Conservation (phyloP, 148 eudicot species). For the Rheum nobile region DNA sequence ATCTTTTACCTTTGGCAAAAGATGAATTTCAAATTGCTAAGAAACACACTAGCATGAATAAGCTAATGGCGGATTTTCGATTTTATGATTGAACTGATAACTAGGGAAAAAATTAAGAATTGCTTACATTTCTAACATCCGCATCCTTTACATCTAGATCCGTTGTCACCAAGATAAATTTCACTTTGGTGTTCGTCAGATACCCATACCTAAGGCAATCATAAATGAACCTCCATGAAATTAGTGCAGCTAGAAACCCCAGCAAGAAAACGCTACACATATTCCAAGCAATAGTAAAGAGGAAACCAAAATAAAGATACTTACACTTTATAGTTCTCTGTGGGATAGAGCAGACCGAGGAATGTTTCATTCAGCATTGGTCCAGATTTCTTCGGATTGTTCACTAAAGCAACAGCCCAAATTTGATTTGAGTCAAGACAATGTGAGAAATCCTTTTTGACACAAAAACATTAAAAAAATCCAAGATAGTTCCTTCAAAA, state of each 20-base stretch:
- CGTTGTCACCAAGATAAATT: constrained; percentile 88
- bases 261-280: background rate
- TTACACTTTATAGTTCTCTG: constrained; percentile 97
- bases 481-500: background rate
- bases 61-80: background rate
- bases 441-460: background rate
- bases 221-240: background rate
- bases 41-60: background rate
- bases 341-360: constrained; percentile 85
- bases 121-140: constrained; percentile 90
- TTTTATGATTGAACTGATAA: background rate
- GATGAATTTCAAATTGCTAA: background rate
- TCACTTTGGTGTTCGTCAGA: constrained; percentile 91
- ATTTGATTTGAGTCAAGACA: background rate
- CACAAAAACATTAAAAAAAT: background rate
- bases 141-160: constrained; percentile 91
- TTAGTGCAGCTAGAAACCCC: background rate
- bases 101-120: background rate
- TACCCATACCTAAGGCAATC: constrained; percentile 65
- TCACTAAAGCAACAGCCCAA: constrained; percentile 31
- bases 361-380: constrained; percentile 89
- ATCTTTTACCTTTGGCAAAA: background rate
- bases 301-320: constrained; percentile 14
- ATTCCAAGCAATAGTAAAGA: background rate
- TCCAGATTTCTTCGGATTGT: constrained; percentile 93